Evolutionary conservation across 306 rosid species (phyloP).

Genomic region (Senna tora): DNA sequence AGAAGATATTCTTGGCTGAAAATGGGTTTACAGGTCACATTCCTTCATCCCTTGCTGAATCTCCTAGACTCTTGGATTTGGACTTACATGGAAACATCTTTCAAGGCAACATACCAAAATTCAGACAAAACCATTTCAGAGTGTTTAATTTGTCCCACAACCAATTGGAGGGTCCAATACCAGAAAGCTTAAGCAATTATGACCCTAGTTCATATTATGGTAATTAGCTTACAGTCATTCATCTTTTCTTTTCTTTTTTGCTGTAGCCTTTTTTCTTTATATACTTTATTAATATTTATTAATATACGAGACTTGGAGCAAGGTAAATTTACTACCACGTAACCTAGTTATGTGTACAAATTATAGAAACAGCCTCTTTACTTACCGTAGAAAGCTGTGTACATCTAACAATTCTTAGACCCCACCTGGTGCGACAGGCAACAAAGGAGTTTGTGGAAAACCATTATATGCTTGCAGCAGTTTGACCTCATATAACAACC

Average conservation of each 20-base stretch:
- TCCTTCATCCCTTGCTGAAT: slow-evolving; percentile 58
- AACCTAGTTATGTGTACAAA: too few species aligned
- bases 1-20: slow-evolving; percentile 49
- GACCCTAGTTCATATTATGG: slow-evolving; percentile 48
- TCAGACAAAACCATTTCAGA: slow-evolving; percentile 42
- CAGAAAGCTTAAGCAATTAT: slow-evolving; percentile 43
- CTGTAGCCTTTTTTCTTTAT: background rate
- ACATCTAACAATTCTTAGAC: too few species aligned
- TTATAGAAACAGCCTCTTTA: too few species aligned
- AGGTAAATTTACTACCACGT: too few species aligned
- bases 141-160: slow-evolving; percentile 50
- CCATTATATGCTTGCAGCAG: background rate
- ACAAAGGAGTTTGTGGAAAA: slow-evolving; percentile 61
- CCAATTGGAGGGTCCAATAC: slow-evolving; percentile 57
- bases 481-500: background rate
- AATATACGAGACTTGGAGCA: too few species aligned
- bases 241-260: too few species aligned
- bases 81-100: slow-evolving; percentile 54
- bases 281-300: background rate
- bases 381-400: too few species aligned
- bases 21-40: slow-evolving; percentile 60
- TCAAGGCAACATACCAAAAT: slow-evolving; percentile 66
- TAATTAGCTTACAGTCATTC: slow-evolving; percentile 28
- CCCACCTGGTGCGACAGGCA: slow-evolving; percentile 52
- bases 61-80: slow-evolving; percentile 60